Conservation (phyloP, 2,329 filamentous ascomycete genomes). For the Clathrospora elynae region DNA sequence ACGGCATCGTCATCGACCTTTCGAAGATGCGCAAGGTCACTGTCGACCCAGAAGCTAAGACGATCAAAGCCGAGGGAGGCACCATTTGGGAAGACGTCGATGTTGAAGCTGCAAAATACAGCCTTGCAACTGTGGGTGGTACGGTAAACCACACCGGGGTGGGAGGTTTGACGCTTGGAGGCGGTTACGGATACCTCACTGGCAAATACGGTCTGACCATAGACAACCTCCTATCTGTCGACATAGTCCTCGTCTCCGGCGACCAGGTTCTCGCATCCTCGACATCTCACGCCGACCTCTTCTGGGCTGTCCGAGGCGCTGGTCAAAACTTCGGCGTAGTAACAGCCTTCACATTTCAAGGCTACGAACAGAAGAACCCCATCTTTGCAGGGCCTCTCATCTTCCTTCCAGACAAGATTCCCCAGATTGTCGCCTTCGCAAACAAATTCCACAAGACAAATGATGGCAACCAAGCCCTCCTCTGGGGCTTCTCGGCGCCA, state of each 20-base stretch:
- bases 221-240: slow-evolving; percentile 48
- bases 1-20: slow-evolving; percentile 63
- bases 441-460: slow-evolving; percentile 39
- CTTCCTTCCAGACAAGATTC: slow-evolving; percentile 40
- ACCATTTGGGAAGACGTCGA: slow-evolving; percentile 62
- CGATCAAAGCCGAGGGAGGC: slow-evolving; percentile 58
- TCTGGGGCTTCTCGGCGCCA: slow-evolving; percentile 36
- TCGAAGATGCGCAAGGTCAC: slow-evolving; percentile 56
- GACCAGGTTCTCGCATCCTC: slow-evolving; percentile 41
- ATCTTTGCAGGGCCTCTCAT: slow-evolving; percentile 47
- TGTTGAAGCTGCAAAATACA: slow-evolving; percentile 54
- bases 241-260: slow-evolving; percentile 46
- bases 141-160: slow-evolving; percentile 68
- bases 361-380: slow-evolving; percentile 35
- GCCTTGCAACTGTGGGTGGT: slow-evolving; percentile 64
- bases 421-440: slow-evolving; percentile 33
- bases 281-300: slow-evolving; percentile 39
- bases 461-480: slow-evolving; percentile 37
- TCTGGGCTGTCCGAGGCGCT: slow-evolving; percentile 49
- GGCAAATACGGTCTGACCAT: slow-evolving; percentile 61
- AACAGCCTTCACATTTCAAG: slow-evolving; percentile 52
- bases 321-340: slow-evolving; percentile 46
- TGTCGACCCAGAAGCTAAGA: slow-evolving; percentile 54
- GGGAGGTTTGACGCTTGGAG: slow-evolving; percentile 60
- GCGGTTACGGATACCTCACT: slow-evolving; percentile 63